These are phyloP conservation scores for Thraustochytrium striatum DNA, from an alignment of 352 stramenopile genomes.

Conservation along the genomic window DNA sequence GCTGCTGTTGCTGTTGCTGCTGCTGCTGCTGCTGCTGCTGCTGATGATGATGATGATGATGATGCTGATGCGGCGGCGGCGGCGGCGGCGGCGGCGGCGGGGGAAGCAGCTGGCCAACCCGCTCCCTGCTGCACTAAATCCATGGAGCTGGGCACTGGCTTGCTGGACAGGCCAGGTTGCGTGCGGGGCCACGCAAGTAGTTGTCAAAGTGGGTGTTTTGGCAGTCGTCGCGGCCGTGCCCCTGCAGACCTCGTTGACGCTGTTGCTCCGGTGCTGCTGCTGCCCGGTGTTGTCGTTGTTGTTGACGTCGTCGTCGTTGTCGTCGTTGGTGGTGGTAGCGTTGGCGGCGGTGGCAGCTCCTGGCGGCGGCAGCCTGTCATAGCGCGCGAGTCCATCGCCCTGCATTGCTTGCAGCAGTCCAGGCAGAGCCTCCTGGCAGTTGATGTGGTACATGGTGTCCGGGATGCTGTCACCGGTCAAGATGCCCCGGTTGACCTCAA, in stretches of 20 bases:
- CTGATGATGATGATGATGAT: background rate
- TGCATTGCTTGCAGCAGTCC: slow-evolving; percentile 3
- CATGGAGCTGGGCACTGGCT: background rate
- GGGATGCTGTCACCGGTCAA: slow-evolving; percentile 7
- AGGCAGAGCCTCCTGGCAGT: slow-evolving; percentile 6
- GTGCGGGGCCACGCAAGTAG: background rate
- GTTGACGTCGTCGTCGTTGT: background rate
- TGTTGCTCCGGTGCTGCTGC: background rate
- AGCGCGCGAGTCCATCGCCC: slow-evolving; percentile 11
- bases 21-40: background rate
- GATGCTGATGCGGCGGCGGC: background rate
- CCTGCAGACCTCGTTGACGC: background rate
- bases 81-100: background rate
- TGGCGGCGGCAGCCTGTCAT: background rate
- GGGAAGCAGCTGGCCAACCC: background rate
- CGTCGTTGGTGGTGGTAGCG: background rate
- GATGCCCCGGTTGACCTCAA: slow-evolving; percentile 27
- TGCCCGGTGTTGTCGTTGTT: background rate
- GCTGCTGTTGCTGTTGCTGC: background rate
- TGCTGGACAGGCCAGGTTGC: background rate
- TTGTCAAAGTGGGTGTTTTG: background rate
- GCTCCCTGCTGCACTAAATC: background rate
- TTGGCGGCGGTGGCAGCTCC: background rate
- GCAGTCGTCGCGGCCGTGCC: background rate
- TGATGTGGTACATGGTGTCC: slow-evolving; percentile 15